Base-by-base conservation (phyloP, 148 eudicot genomes). In the Vaccinium corymbosum region DNA sequence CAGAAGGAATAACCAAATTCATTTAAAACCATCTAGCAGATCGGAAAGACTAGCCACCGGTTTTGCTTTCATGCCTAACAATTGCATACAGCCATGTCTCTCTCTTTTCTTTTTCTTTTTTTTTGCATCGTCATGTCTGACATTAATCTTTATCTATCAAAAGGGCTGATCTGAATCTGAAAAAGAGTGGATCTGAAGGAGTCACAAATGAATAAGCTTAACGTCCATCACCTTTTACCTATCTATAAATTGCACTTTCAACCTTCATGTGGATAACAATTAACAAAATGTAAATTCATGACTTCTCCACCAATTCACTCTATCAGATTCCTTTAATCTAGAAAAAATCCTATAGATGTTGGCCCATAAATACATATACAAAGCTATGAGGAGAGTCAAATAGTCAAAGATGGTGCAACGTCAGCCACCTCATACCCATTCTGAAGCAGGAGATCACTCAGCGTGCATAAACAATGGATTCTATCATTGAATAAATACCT, bases 1-100 rank as follows among this genome's bases (percentile, higher is more conserved):
- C 42, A 70, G 75, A 70, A 70, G 42, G 75, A 70, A 70, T 15
- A 29, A 27, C 75, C 75, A 27, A 70, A 29, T 70, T 70, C 75
- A 12, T 70, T 27, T 29, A 70, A 70, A 70, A 70, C 8, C 75
- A 29, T 70, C 75, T 29, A 70, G 75, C 19, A 29, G 75, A 70
- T 70, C 42, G 3, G 75, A 70, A 27, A 20, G 72, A 66, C 32
- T 66, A 66, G 72, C 17, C 75, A 32, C 42, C 4, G 17, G 46
- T 12, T 70, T 70, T 70, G 12, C 42, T 70, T 70, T 70, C 42
- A 1, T 70, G 75, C 1, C 29, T 32, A 10, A 27, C 75, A 70
- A 27, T 70, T 70, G 75, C 42, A 70, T 13, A 27, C 75, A 12
- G 38, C 74, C 74, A 70, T 29, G 27, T 29, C 38, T 32, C 1